These are phyloP conservation scores for Cladosporium sp. DNA, from an alignment of 2,329 filamentous ascomycete genomes.

Conservation along the genomic window DNA sequence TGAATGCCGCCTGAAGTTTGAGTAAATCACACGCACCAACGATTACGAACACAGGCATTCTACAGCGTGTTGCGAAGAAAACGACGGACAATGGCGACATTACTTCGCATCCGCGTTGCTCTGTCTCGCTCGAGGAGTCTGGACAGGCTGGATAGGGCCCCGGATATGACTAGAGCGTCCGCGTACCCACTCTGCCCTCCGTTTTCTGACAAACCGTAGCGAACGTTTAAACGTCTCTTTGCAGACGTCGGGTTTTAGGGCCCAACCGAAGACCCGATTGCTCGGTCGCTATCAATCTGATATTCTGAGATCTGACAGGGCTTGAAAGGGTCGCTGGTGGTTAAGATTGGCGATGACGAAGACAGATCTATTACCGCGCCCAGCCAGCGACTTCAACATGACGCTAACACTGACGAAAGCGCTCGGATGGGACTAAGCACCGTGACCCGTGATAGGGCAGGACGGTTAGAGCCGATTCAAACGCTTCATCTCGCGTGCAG, in stretches of 20 bases:
- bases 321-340: background rate
- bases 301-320: background rate
- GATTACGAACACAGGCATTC: no score
- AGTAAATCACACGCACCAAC: no score
- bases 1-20: no score
- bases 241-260: background rate
- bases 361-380: slow-evolving; percentile 6
- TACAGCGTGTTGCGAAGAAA: no score
- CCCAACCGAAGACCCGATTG: background rate
- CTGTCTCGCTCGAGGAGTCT: no score
- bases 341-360: background rate
- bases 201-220: background rate
- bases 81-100: no score
- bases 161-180: no score
- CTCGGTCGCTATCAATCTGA: background rate
- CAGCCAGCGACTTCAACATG: background rate
- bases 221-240: background rate
- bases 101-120: no score
- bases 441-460: background rate
- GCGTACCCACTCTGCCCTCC: background rate
- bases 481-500: background rate
- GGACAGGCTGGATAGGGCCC: no score
- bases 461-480: background rate
- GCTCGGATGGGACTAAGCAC: background rate
- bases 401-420: background rate